phyloP scores from a whole-genome alignment of 371 early-diverging fungal genomes.

The Mortierella sp. region DNA sequence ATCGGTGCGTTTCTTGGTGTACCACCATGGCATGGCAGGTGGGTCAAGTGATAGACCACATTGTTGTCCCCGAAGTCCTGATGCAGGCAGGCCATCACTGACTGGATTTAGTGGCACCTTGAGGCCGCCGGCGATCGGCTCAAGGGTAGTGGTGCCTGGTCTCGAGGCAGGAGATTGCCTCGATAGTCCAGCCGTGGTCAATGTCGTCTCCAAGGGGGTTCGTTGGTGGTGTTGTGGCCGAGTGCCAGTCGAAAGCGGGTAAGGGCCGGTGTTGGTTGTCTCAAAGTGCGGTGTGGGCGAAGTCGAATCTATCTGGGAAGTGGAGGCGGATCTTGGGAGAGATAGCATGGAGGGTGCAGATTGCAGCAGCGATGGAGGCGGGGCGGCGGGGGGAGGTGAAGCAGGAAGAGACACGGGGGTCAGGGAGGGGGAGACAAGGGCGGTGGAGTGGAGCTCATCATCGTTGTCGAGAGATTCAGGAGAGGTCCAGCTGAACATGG shows the following conservation, averaged over 20 bases:
- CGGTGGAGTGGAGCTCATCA: constrained; percentile 31
- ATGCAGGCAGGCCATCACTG: background rate
- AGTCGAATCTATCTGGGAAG: constrained; percentile 27
- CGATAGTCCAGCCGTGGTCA: no score
- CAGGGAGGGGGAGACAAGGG: constrained; percentile 13
- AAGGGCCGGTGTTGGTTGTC: constrained; percentile 4
- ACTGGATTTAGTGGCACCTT: constrained; percentile 16
- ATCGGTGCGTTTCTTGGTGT: constrained; percentile 20
- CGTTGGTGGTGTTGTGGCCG: constrained; percentile 25
- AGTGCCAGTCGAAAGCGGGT: constrained; percentile 10
- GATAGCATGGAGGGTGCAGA: constrained; percentile 3
- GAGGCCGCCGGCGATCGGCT: constrained; percentile 18
- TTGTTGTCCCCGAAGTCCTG: constrained; percentile 3
- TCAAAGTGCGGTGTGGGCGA: constrained; percentile 26
- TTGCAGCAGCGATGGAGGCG: constrained; percentile 3
- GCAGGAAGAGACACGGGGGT: constrained; percentile 2
- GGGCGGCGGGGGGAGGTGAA: constrained; percentile 5
- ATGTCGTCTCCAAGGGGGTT: no score
- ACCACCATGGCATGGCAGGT: constrained; percentile 37
- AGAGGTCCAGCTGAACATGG: constrained; percentile 47
- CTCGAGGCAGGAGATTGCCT: background rate
- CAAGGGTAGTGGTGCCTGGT: constrained; percentile 6
- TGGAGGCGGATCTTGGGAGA: constrained; percentile 35
- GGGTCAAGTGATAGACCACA: constrained; percentile 11
- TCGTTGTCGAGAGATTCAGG: constrained; percentile 49